Evolutionary conservation across 2,329 filamentous ascomycete species (phyloP).

Genomic region (Teratosphaeria destructans): DNA sequence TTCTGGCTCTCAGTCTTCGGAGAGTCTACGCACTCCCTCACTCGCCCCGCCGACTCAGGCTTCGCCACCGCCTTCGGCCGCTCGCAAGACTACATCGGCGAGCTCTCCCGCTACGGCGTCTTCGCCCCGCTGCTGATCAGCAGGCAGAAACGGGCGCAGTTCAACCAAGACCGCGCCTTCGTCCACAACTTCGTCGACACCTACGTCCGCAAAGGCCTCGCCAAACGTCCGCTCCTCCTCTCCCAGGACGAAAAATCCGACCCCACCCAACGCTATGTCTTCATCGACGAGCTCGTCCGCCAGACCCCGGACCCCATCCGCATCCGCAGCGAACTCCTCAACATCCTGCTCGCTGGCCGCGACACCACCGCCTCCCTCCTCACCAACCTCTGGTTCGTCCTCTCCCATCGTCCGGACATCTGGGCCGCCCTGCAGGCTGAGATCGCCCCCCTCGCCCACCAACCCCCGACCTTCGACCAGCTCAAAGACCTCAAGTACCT

Average conservation of each 20-base stretch:
- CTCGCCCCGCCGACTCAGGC: conserved; percentile 12
- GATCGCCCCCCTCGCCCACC: conserved; percentile 15
- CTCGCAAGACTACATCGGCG: conserved; percentile 20
- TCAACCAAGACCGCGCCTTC: conserved; percentile 29
- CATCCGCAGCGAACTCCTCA: conserved; percentile 40
- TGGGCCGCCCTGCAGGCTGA: conserved; percentile 22
- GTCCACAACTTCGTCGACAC: conserved; percentile 40
- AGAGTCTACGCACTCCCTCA: conserved; percentile 27
- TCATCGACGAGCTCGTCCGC: conserved; percentile 29
- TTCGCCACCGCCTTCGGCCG: conserved; percentile 26
- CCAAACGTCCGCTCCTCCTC: conserved; percentile 19
- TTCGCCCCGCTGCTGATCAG: conserved; percentile 10
- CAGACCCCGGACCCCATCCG: conserved; percentile 37
- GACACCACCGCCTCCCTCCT: conserved; percentile 46
- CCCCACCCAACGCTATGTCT: neutral
- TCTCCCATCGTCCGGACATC: conserved; percentile 22
- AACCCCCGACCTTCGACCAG: conserved; percentile 32
- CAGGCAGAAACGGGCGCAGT: conserved; percentile 23
- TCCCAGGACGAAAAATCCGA: neutral
- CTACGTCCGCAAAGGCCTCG: conserved; percentile 34
- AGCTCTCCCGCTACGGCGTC: conserved; percentile 14
- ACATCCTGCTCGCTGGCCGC: conserved; percentile 43
- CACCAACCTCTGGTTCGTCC: conserved; percentile 33
- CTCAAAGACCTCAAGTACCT: conserved; percentile 28
- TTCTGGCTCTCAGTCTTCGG: conserved; percentile 45